Percentiles rank a stretch among this genome's conserved stretches.
Evolutionary conservation across 257 asterid species (phyloP).

Genomic region (Linaria vulgaris): DNA sequence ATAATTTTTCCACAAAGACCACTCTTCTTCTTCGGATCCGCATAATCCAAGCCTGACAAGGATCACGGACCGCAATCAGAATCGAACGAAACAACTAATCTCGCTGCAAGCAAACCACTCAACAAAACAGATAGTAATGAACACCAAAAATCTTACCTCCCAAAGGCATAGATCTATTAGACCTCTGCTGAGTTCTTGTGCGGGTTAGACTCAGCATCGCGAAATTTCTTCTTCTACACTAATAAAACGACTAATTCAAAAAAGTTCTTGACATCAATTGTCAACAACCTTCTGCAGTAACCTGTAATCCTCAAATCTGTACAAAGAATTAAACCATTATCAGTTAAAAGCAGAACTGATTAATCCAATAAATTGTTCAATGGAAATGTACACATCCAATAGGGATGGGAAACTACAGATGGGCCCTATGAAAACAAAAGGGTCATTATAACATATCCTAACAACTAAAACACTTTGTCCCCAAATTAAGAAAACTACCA

Average conservation of each 20-base stretch:
- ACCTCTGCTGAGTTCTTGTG: conserved; percentile 62
- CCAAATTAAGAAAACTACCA: conserved; percentile 4
- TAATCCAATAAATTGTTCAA: conserved; percentile 13
- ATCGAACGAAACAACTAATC: conserved; percentile 1
- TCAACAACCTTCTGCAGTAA: conserved; percentile 24
- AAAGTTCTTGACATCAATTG: conserved; percentile 35
- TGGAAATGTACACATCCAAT: conserved; percentile 14
- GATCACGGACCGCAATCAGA: conserved; percentile 11
- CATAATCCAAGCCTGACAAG: conserved; percentile 76
- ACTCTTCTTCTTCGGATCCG: conserved; percentile 74
- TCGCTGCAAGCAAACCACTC: neutral
- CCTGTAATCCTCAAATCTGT: conserved; percentile 26
- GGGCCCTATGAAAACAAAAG: conserved; percentile 40
- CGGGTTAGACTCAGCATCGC: conserved; percentile 59
- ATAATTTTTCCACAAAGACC: conserved; percentile 39
- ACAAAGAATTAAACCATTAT: conserved; percentile 8
- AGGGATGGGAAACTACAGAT: conserved; percentile 19
- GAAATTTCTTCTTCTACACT: conserved; percentile 23
- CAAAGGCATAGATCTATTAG: conserved; percentile 55
- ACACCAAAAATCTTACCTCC: conserved; percentile 50
- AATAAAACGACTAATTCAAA: conserved; percentile 9
- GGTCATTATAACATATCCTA: conserved; percentile 20
- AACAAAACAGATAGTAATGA: neutral
- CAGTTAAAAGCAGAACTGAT: conserved; percentile 15
- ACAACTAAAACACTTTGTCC: conserved; percentile 15